Evolutionary conservation across 2,329 filamentous ascomycete genomes (phyloP), one percentile per base, ranked within the genome.

Genomic region (Ciborinia camelliae): DNA sequence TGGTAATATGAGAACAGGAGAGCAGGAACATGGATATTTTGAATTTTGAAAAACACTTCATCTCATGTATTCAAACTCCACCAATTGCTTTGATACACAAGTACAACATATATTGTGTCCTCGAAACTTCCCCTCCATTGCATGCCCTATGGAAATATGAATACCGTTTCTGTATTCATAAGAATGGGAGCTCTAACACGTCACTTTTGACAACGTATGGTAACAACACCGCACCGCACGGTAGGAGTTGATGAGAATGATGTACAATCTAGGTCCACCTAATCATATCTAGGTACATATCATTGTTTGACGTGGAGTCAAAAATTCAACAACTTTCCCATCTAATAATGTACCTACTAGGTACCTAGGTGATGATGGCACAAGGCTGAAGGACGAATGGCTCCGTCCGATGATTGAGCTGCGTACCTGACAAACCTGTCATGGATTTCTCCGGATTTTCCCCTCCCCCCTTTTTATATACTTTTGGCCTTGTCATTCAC

Each of bases 361-460:
- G n/a, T n/a, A n/a, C n/a, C n/a, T n/a, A 39, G 14, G 2, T 20
- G 10, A 15, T n/a, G 15, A 28, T 26, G 12, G 6, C 18, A 54
- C n/a, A 54, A 54, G 52, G 52, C 52, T 54, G 35, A 39, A 39
- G n/a, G 23, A 54, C 14, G 12, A 8, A 15, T 39, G 12, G 8
- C 32, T 54, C 15, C 23, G 15, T 20, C 23, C 32, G 15, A 10
- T 55, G 35, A 23, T n/a, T n/a, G n/a, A n/a, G n/a, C n/a, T n/a
- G n/a, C n/a, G n/a, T n/a, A n/a, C n/a, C n/a, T n/a, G n/a, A n/a
- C n/a, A n/a, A n/a, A n/a, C n/a, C n/a, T n/a, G n/a, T n/a, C n/a
- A n/a, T n/a, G n/a, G 14, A 41, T 41, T 55, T 55, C 53, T 55
- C 53, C 53, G 28, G 53, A 55, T 55, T 41, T 54, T 28, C 53